phyloP scores from a whole-genome alignment of 306 rosid species.

The Trichosanthes cucumerina region DNA sequence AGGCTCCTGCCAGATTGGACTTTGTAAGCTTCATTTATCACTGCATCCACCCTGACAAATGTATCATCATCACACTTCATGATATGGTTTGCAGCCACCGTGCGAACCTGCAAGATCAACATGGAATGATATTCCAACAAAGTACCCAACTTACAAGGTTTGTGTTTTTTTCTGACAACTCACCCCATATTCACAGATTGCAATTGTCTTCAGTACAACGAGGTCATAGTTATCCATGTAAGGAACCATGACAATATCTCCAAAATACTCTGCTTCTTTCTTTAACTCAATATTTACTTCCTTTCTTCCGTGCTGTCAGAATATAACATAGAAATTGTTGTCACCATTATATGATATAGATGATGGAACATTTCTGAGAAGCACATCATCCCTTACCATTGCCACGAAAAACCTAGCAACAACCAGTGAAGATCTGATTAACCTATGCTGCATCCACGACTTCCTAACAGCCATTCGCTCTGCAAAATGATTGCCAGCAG shows the following conservation, averaged over 20 bases:
- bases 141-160: slow-evolving; percentile 8
- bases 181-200: slow-evolving; percentile 95
- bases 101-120: slow-evolving; percentile 40
- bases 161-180: slow-evolving; percentile 19
- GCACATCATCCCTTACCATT: slow-evolving; percentile 37
- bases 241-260: slow-evolving; percentile 86
- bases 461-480: slow-evolving; percentile 96
- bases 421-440: slow-evolving; percentile 58
- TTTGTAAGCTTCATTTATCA: slow-evolving; percentile 50
- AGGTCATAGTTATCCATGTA: slow-evolving; percentile 94
- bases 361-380: not conserved
- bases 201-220: slow-evolving; percentile 90
- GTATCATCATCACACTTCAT: slow-evolving; percentile 98
- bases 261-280: slow-evolving; percentile 85
- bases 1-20: slow-evolving; percentile 41
- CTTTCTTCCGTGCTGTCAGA: slow-evolving; percentile 73
- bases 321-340: slow-evolving; percentile 15
- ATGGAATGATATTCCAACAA: slow-evolving; percentile 6
- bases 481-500: slow-evolving; percentile 95
- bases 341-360: slow-evolving; percentile 18
- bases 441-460: slow-evolving; percentile 91
- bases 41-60: slow-evolving; percentile 76
- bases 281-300: slow-evolving; percentile 67
- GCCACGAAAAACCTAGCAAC: slow-evolving; percentile 91
- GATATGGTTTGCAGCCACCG: slow-evolving; percentile 57